Conservation (phyloP, 1,139 yeast genomes). For the Geotrichum candidum region DNA sequence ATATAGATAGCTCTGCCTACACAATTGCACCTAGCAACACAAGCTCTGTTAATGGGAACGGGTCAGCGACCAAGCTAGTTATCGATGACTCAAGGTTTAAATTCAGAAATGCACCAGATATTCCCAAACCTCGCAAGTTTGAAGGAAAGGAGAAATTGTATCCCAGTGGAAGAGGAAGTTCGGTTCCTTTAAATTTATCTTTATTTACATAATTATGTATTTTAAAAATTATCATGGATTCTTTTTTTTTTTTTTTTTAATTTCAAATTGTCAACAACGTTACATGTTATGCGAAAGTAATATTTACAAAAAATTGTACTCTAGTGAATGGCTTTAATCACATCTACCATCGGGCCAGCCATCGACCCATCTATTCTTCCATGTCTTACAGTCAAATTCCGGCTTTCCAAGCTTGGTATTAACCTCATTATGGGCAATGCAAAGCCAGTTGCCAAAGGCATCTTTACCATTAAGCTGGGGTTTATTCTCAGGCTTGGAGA, state of each 20-base stretch:
- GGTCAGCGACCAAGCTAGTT: constrained; percentile 19
- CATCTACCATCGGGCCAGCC: constrained; percentile 36
- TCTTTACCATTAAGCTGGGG: constrained; percentile 64
- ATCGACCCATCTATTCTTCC: constrained; percentile 86
- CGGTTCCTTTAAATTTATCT: constrained; percentile 76
- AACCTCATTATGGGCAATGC: constrained; percentile 91
- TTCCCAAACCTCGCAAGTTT: constrained; percentile 81
- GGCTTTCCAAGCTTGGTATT: constrained; percentile 81
- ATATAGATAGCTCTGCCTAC: constrained; percentile 32
- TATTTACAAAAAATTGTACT: neutral
- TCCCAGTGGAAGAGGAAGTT: constrained; percentile 94
- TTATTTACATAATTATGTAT: constrained; percentile 28
- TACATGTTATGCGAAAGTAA: neutral
- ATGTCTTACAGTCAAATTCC: constrained; percentile 73
- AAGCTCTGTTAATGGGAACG: constrained; percentile 15
- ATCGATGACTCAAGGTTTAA: constrained; percentile 75
- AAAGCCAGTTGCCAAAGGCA: constrained; percentile 82
- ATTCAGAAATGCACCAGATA: constrained; percentile 59
- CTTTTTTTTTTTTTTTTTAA: neutral
- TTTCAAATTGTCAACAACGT: neutral
- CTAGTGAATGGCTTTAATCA: constrained; percentile 17
- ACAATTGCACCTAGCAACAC: constrained; percentile 25
- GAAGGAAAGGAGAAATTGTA: constrained; percentile 67
- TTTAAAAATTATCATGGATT: neutral
- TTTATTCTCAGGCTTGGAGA: constrained; percentile 45